Conservation (phyloP, 2,329 filamentous ascomycete genomes). For the Ophiostoma himal-ulmi region DNA sequence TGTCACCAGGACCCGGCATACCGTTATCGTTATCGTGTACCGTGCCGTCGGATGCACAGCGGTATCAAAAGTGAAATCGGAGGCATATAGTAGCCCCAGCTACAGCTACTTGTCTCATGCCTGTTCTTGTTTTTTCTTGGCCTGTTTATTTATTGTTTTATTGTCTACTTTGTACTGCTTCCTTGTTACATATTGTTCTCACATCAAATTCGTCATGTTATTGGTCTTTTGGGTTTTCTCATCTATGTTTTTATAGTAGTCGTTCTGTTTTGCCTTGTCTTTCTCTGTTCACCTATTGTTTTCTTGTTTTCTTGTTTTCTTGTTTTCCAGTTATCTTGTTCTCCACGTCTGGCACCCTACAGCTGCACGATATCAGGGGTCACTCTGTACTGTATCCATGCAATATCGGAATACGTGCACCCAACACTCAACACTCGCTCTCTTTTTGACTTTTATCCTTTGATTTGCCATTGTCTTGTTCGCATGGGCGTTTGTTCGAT, state of each 20-base stretch:
- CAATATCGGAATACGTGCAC: neutral
- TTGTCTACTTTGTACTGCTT: slow-evolving; percentile 8
- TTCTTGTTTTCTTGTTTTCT: neutral
- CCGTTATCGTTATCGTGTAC: neutral
- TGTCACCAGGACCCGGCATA: neutral
- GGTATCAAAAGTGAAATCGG: neutral
- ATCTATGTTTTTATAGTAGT: neutral
- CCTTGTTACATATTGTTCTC: slow-evolving; percentile 13
- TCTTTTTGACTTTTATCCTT: neutral
- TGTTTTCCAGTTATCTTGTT: neutral
- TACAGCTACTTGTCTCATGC: neutral
- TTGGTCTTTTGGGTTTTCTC: slow-evolving; percentile 7
- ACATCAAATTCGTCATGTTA: neutral
- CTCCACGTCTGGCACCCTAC: neutral
- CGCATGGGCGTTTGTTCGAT: neutral
- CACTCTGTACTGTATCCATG: neutral
- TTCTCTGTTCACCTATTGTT: neutral
- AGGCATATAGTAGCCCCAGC: neutral
- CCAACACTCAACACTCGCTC: neutral
- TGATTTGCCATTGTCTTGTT: neutral
- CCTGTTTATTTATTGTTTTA: neutral
- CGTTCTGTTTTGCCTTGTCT: neutral
- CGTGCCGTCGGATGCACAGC: neutral
- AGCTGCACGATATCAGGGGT: neutral
- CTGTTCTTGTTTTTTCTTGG: neutral